A percentile compares a stretch with the other conserved stretches of the same genome.
Evolutionary conservation across 257 asterid species (phyloP).

Genomic region (Solanum sejunctum): DNA sequence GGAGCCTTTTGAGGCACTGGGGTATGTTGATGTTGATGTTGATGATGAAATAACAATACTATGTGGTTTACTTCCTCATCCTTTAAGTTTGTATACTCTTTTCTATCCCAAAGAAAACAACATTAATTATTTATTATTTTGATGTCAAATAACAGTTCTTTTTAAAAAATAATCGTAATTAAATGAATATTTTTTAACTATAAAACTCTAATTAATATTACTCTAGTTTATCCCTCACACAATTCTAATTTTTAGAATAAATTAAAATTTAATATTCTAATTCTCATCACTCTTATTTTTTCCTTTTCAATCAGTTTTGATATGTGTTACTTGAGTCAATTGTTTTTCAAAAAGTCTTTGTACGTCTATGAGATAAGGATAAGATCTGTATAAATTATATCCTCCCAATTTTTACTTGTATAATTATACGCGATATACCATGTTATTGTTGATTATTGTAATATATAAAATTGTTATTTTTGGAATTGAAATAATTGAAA

Average conservation of each 20-base stretch:
- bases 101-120: background rate
- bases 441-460: background rate
- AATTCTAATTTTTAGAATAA: background rate
- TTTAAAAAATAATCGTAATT: background rate
- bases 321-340: background rate
- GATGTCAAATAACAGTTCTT: background rate
- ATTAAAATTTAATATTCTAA: background rate
- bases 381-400: background rate
- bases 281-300: background rate
- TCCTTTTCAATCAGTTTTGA: background rate
- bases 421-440: background rate
- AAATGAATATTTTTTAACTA: background rate
- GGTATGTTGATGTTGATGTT: too few species aligned
- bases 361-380: fast-evolving
- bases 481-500: background rate
- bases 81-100: too few species aligned
- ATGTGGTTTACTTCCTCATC: background rate
- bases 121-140: background rate
- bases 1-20: too few species aligned
- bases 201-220: background rate
- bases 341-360: fast-evolving
- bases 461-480: background rate
- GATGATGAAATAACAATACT: too few species aligned
- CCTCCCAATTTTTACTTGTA: background rate
- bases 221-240: background rate